These are phyloP conservation scores for Pythium monospermum DNA, from an alignment of 352 stramenopile genomes.

Conservation along the genomic window DNA sequence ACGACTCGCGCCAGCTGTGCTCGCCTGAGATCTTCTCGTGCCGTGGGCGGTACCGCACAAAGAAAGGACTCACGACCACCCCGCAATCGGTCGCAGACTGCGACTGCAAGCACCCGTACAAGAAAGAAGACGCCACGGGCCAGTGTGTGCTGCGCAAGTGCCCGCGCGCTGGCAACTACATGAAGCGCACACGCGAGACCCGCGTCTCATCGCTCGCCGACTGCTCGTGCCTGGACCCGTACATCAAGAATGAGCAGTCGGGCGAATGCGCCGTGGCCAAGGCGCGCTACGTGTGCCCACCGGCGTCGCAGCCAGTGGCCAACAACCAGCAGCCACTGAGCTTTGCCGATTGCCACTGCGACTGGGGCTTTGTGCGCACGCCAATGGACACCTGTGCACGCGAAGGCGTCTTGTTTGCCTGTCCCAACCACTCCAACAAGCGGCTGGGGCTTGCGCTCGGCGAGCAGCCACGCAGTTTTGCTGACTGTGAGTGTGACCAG, in stretches of 20 bases:
- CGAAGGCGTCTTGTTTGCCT: constrained; percentile 54
- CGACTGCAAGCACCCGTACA: constrained; percentile 68
- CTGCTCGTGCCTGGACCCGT: constrained; percentile 58
- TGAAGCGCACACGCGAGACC: constrained; percentile 28
- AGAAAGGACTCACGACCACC: constrained; percentile 16
- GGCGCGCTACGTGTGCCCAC: constrained; percentile 18
- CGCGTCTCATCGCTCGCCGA: constrained; percentile 60
- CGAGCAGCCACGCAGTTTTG: constrained; percentile 51
- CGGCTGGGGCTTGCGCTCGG: constrained; percentile 28
- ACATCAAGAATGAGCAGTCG: constrained; percentile 65
- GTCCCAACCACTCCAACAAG: constrained; percentile 51
- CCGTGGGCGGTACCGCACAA: constrained; percentile 50
- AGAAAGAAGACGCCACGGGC: constrained; percentile 50
- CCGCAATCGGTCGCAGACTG: constrained; percentile 63
- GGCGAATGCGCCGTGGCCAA: constrained; percentile 48
- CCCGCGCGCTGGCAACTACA: constrained; percentile 74
- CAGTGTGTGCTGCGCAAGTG: constrained; percentile 52
- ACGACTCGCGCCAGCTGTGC: constrained; percentile 33
- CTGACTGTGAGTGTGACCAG: constrained; percentile 66
- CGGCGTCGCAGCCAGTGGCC: constrained; percentile 27
- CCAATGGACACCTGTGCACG: constrained; percentile 36
- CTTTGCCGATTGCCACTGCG: constrained; percentile 70
- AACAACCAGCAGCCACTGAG: constrained; percentile 33
- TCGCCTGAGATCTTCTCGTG: constrained; percentile 44
- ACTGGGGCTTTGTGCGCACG: constrained; percentile 64